phyloP scores from a whole-genome alignment of 306 rosid genomes.

The Cyamopsis tetragonoloba region DNA sequence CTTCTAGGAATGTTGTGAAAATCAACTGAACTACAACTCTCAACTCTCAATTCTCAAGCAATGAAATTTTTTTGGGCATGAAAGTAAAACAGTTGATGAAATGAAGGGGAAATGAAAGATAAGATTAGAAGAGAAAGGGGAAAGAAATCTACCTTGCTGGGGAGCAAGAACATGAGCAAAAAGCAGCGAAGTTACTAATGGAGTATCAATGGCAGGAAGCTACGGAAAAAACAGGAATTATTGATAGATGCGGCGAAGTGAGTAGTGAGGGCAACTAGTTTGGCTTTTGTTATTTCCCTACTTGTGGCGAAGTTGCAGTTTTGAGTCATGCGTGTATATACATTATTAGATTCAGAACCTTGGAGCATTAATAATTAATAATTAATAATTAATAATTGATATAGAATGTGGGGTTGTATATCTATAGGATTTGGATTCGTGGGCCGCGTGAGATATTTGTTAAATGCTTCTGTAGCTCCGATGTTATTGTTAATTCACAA shows the following conservation, averaged over 20 bases:
- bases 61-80: neutral
- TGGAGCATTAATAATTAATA: neutral
- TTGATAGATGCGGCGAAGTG: slow-evolving; percentile 30
- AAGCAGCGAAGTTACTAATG: neutral
- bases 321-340: neutral
- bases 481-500: too few species aligned
- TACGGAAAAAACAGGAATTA: neutral
- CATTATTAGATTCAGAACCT: neutral
- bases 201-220: neutral
- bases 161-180: neutral
- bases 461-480: neutral
- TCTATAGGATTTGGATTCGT: neutral
- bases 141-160: slow-evolving; percentile 21
- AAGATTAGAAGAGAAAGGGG: neutral
- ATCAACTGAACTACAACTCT: neutral
- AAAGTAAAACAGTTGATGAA: neutral
- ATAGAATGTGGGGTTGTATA: neutral
- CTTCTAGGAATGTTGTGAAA: neutral
- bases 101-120: neutral
- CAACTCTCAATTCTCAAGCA: neutral
- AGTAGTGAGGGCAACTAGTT: neutral
- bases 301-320: neutral
- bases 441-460: neutral
- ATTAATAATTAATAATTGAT: neutral
- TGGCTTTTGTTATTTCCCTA: neutral